A percentile compares a stretch with the other conserved stretches of the same genome.
Conservation (phyloP, 1,284 basidiomycete genomes). For the Ceratobasidium sp. region DNA sequence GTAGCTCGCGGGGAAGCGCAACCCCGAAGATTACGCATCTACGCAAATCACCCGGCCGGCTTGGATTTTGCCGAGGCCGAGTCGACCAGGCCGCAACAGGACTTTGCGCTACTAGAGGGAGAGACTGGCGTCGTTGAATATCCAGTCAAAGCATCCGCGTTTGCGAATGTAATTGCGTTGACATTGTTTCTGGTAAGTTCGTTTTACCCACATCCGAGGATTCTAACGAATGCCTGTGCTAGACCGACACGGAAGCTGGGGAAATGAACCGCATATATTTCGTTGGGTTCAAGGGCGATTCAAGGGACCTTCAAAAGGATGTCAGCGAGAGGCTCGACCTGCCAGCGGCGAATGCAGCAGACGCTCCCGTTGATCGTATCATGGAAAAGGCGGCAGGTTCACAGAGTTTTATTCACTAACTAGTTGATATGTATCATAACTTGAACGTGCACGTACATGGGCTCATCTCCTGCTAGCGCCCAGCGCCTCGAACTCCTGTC, state of each 20-base stretch:
- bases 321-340: conserved; percentile 71
- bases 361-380: conserved; percentile 70
- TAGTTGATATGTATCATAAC: background rate
- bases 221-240: conserved; percentile 7
- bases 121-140: conserved; percentile 76
- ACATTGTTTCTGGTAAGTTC: conserved; percentile 80
- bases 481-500: background rate
- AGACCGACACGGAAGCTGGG: conserved; percentile 74
- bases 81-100: conserved; percentile 70
- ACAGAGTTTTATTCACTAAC: conserved; percentile 48
- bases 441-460: background rate
- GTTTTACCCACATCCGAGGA: no score
- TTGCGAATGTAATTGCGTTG: conserved; percentile 75
- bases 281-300: conserved; percentile 83
- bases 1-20: conserved; percentile 66
- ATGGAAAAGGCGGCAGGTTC: conserved; percentile 62
- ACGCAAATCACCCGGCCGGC: conserved; percentile 74
- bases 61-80: conserved; percentile 80
- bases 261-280: conserved; percentile 75
- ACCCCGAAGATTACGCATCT: conserved; percentile 74
- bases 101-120: conserved; percentile 75
- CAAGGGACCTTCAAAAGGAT: conserved; percentile 66
- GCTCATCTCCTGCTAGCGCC: background rate
- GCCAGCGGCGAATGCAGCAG: conserved; percentile 74
- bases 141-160: conserved; percentile 76